Evolutionary conservation across 495 filamentous ascomycete genomes (phyloP), one percentile per base, ranked within the genome.

Genomic region (Lophiostoma macrostomum): DNA sequence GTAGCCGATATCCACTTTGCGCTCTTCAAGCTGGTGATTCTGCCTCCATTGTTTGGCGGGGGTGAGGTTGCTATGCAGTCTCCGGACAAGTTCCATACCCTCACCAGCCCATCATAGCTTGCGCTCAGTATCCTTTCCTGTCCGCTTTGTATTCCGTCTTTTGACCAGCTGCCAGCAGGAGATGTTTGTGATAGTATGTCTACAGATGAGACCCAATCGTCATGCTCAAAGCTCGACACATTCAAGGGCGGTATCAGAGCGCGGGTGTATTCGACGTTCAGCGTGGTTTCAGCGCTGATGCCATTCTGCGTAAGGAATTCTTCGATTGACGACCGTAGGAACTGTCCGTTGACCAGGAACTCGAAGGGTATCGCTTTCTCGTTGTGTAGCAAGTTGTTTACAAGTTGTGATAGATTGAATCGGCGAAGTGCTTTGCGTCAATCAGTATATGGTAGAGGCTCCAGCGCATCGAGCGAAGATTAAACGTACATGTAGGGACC

Each of bases 141-240:
- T 24, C 81, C 80, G 29, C 63, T 67, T 4, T 59, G 42, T 47
- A 73, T 38, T 20, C 75, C 79, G 63, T 48, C 59, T 53, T 24
- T 42, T 10, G 67, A 69, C 80, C 80, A 83, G 35, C 69, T 71
- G 18, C 75, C 82, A 18, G 86, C 82, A 32, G 73, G 68, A 12
- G 84, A 89, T 28, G 76, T 81, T 16, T 60, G 67, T 0, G 87
- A 90, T 16, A 91, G 77, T 4, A 95, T 81, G 63, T 96, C 88
- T n/a, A 96, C 85, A n/a, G 81, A 76, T 67, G 85, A 86, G 27
- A 98, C 86, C 93, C 93, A 98, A 64, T 96, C 91, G 63, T 96
- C 90, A 66, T 97, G 90, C 72, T 95, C 81, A 69, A 94, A 96
- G 47, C 85, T 88, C 5, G 90, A 81, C 34, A 91, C 81, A 67